Evolutionary conservation across 768 basidiomycete genomes (phyloP).

Genomic region (Postia placenta): DNA sequence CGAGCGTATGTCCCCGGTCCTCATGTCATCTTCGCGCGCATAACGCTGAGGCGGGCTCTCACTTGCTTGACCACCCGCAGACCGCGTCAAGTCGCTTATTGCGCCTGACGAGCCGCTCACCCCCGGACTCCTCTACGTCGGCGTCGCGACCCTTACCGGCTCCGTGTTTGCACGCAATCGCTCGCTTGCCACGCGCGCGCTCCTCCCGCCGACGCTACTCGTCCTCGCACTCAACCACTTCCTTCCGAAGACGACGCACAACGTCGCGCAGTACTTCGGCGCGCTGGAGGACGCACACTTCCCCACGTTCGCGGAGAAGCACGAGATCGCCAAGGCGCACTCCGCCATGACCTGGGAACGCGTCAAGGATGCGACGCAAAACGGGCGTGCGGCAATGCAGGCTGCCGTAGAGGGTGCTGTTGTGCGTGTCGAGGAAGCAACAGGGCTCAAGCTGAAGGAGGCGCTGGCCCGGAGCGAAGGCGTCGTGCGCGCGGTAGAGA

Average conservation of each 20-base stretch:
- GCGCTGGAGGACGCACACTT: conserved; percentile 66
- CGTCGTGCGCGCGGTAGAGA: conserved; percentile 6
- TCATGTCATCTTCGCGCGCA: not conserved
- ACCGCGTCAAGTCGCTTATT: conserved; percentile 75
- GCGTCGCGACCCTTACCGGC: conserved; percentile 81
- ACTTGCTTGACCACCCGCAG: conserved; percentile 31
- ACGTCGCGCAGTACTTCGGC: conserved; percentile 59
- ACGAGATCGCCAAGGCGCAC: conserved; percentile 59
- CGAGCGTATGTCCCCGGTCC: conserved; percentile 57
- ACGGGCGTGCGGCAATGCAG: conserved; percentile 39
- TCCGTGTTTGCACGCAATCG: conserved; percentile 84
- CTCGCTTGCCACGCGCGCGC: conserved; percentile 54
- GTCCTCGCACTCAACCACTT: conserved; percentile 71
- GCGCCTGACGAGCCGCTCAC: conserved; percentile 78
- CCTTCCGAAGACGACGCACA: conserved; percentile 75
- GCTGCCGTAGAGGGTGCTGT: conserved; percentile 37
- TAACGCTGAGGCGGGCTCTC: too few relatives aligned
- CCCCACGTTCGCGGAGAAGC: conserved; percentile 63
- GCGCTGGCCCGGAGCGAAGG: conserved; percentile 40
- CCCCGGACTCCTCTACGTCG: conserved; percentile 87
- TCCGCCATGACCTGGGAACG: conserved; percentile 52
- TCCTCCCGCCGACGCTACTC: conserved; percentile 74
- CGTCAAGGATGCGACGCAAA: conserved; percentile 43
- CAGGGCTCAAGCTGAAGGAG: conserved; percentile 69
- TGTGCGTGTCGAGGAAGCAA: conserved; percentile 56